Base-by-base conservation (phyloP, 2,329 filamentous ascomycete species). In the Talaromyces sp. region DNA sequence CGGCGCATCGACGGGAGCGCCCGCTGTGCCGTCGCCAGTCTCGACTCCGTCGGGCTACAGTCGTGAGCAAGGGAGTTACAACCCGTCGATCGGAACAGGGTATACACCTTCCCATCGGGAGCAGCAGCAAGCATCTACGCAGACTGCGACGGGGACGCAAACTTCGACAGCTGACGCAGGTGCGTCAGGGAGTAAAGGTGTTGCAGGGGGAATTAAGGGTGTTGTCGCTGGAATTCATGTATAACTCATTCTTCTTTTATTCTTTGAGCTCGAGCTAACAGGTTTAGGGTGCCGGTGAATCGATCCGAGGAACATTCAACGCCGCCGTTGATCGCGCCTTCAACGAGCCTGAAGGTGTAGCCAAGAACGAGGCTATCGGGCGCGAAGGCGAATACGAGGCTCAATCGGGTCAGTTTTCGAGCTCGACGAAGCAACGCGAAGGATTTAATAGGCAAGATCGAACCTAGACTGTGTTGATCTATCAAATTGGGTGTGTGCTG, bases 261-360 rank as follows among this genome's bases (percentile, higher is more conserved):
- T 11, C n/a, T n/a, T 15, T 45, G 17, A 22, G 22, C 13, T 10
- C 15, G 7, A n/a, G 4, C 49, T 52, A 2, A 45, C 43, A 17
- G 62, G 3, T 61, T 66, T 68, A 80, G 77, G 78, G 79, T 8
- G 72, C 73, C 19, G 79, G 79, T 6, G 79, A 81, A 66, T 74
- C 74, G 3, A 68, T 81, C 39, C 77, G 79, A 19, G 79, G 79
- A 4, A 73, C 72, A 1, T 57, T 78, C 3, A 77, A 70, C 62
- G 72, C 75, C n/a, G 74, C 75, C 0, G 72, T 80, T 49, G 79
- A 81, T 66, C 70, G 73, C 61, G 69, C 75, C 5, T 78, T 80
- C 67, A 74, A 77, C 33, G 73, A 77, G 22, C 63, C 73, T 2
- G 73, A 79, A 33, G 74, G 76, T 5, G 74, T 72, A 1, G 70